These are phyloP conservation scores for Paraconiothyrium brasiliense DNA, from an alignment of 2,329 filamentous ascomycete species.

Conservation along the genomic window DNA sequence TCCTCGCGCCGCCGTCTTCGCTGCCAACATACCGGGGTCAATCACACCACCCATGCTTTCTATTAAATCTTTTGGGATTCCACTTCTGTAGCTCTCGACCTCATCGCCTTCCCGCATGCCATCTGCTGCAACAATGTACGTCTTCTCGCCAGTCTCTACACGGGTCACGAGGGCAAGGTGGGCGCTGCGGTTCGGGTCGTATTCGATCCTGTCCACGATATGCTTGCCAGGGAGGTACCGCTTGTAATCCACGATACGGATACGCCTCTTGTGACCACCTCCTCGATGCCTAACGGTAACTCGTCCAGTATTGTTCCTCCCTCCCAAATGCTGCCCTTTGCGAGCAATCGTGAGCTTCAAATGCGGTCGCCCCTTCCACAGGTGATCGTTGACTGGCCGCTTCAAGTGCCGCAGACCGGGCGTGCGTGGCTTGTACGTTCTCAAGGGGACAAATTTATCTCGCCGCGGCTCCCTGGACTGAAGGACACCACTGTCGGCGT, in stretches of 20 bases:
- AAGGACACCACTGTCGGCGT: conserved; percentile 36
- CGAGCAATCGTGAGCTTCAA: conserved; percentile 87
- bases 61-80: conserved; percentile 86
- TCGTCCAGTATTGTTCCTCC: conserved; percentile 85
- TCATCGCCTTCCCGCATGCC: conserved; percentile 91
- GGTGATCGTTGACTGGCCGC: conserved; percentile 92
- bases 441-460: conserved; percentile 62
- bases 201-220: conserved; percentile 91
- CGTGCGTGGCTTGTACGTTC: conserved; percentile 92
- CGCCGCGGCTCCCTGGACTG: conserved; percentile 39
- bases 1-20: conserved; percentile 91
- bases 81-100: conserved; percentile 89
- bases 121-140: conserved; percentile 95
- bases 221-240: conserved; percentile 83
- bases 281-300: conserved; percentile 92
- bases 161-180: conserved; percentile 90
- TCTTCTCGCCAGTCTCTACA: conserved; percentile 76
- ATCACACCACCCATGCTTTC: conserved; percentile 91
- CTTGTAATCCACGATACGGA: conserved; percentile 89
- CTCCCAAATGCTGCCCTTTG: conserved; percentile 91
- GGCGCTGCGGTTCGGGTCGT: conserved; percentile 91
- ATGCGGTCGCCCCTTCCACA: conserved; percentile 92
- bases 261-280: conserved; percentile 89
- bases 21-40: conserved; percentile 94
- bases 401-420: conserved; percentile 91